Base-by-base conservation (phyloP, 495 filamentous ascomycete species). In the Penicillium macrosclerotiorum region DNA sequence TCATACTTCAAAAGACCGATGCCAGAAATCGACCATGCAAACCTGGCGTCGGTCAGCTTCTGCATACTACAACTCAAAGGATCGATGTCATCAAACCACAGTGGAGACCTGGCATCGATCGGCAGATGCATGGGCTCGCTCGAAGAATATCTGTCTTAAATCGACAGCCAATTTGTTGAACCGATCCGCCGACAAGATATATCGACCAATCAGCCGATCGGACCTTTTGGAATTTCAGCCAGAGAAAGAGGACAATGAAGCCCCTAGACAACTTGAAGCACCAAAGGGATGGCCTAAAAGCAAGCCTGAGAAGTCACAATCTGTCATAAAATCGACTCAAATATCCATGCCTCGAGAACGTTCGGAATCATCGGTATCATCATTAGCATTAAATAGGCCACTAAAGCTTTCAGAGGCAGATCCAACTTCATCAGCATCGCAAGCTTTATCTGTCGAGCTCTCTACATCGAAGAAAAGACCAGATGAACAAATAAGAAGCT, bases 161-260 rank as follows among this genome's bases (percentile, higher is more conserved):
- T 54, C 51, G 14, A 45, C 51, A 8, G 27, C 45, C 4, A 45
- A 37, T 4, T 38, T 43, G 27, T 38, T 48, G 22, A 31, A 13
- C 5, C 35, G 49, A 4, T 42, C 36, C 12, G 36, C 49, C 8
- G 24, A 36, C 9, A 41, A 18, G 24, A 23, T 46, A 22, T 34
- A 39, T 31, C 42, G 42, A 25, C 43, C 46, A 5, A 37, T 44
- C 12, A 34, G 45, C n/a, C 39, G 31, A 19, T 16, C 32, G 26
- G 13, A 25, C 18, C 20, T 23, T 12, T 22, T 20, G 29, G 36
- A 38, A 16, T 13, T 8, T 5, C 36, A 24, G 8, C 4, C 36
- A n/a, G 20, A 25, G 20, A n/a, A n/a, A n/a, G n/a, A n/a, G n/a
- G n/a, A n/a, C 36, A 38, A 22, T 23, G n/a, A 25, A 20, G 14